A percentile compares a stretch with the other conserved stretches of the same genome.
Evolutionary conservation across 2,329 filamentous ascomycete genomes (phyloP).

Genomic region (Cadophora gregata): DNA sequence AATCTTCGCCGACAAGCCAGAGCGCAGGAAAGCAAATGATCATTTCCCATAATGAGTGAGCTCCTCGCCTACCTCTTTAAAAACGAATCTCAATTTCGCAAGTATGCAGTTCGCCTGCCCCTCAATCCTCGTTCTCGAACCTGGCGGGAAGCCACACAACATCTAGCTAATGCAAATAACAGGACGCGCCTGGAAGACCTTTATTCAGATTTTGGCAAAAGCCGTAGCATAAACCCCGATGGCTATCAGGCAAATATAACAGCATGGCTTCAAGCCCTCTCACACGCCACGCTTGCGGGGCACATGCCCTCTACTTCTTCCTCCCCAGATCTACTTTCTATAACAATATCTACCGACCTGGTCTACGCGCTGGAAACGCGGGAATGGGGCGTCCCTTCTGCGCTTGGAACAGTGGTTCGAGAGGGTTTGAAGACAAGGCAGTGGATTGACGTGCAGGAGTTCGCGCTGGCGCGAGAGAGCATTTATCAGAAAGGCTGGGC

Average conservation of each 20-base stretch:
- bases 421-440: conserved; percentile 75
- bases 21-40: neutral
- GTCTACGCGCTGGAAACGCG: conserved; percentile 74
- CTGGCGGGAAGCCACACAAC: neutral
- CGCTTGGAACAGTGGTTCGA: conserved; percentile 75
- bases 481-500: conserved; percentile 81
- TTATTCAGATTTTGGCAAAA: conserved; percentile 83
- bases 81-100: conserved; percentile 66
- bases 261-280: conserved; percentile 79
- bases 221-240: conserved; percentile 80
- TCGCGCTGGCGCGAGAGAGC: conserved; percentile 68
- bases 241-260: conserved; percentile 81
- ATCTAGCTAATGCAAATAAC: conserved; percentile 7
- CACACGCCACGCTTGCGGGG: conserved; percentile 71
- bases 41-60: conserved; percentile 59
- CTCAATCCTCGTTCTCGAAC: neutral
- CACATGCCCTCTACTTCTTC: conserved; percentile 48
- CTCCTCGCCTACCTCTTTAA: conserved; percentile 70
- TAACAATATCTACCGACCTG: conserved; percentile 67
- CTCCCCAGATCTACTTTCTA: conserved; percentile 55
- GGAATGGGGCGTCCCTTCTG: conserved; percentile 81
- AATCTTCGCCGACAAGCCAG: neutral
- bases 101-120: conserved; percentile 47
- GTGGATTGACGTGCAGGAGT: conserved; percentile 74
- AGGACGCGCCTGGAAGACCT: conserved; percentile 82